A percentile compares a stretch with the other conserved stretches of the same genome.
Evolutionary conservation across 2,329 filamentous ascomycete species (phyloP).

Genomic region (Epichloe hybrida): DNA sequence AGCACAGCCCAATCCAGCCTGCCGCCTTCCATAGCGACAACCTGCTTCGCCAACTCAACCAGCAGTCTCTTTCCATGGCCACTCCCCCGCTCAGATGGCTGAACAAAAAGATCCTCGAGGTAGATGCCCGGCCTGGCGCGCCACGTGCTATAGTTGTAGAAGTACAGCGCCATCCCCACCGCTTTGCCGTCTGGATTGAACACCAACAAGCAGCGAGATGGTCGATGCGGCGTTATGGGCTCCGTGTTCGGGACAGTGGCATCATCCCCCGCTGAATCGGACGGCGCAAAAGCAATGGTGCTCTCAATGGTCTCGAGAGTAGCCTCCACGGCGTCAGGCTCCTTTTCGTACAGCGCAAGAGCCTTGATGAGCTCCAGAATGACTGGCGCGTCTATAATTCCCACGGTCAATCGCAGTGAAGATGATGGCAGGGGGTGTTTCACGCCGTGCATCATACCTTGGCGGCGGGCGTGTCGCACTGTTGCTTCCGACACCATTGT

Average conservation of each 20-base stretch:
- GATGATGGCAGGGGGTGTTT: neutral
- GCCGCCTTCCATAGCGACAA: conserved; percentile 55
- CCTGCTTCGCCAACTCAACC: conserved; percentile 64
- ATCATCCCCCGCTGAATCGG: conserved; percentile 27
- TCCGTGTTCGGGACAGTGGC: conserved; percentile 31
- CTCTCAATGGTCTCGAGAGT: conserved; percentile 58
- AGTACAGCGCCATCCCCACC: conserved; percentile 78
- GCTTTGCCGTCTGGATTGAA: conserved; percentile 31
- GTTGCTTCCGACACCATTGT: conserved; percentile 6
- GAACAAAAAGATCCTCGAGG: conserved; percentile 82
- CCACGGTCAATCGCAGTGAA: neutral
- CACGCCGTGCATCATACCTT: conserved; percentile 31
- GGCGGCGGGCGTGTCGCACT: conserved; percentile 37
- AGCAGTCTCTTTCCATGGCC: conserved; percentile 73
- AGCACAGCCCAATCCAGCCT: conserved; percentile 83
- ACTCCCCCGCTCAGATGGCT: conserved; percentile 49
- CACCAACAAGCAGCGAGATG: conserved; percentile 64
- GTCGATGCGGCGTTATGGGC: conserved; percentile 40
- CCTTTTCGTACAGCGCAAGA: conserved; percentile 79
- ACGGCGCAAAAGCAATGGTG: conserved; percentile 66
- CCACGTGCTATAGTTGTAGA: conserved; percentile 96
- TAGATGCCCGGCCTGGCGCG: conserved; percentile 76
- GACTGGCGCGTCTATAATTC: conserved; percentile 53
- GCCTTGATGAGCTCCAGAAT: conserved; percentile 75
- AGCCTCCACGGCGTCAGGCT: conserved; percentile 59